Conservation (phyloP, 1,284 basidiomycete genomes). For the Papiliotrema laurentii region DNA sequence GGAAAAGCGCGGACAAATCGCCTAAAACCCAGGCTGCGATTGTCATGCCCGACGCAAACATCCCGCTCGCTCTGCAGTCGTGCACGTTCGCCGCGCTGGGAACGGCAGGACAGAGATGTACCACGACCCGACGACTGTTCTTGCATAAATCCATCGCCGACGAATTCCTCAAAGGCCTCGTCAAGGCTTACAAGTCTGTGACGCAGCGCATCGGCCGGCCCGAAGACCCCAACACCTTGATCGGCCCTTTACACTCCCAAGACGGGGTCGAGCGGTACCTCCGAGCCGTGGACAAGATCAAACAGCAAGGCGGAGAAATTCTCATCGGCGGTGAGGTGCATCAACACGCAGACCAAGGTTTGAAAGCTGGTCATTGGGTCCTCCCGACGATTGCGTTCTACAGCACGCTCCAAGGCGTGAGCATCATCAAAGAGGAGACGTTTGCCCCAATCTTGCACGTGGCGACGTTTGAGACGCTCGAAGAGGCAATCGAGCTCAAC, state of each 20-base stretch:
- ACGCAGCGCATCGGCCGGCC: slow-evolving; percentile 65
- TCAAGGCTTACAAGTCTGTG: slow-evolving; percentile 62
- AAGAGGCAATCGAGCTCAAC: slow-evolving; percentile 82
- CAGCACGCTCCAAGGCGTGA: slow-evolving; percentile 40
- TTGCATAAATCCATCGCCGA: slow-evolving; percentile 70
- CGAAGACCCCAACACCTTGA: slow-evolving; percentile 60
- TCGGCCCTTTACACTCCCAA: slow-evolving; percentile 76
- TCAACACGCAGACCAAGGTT: slow-evolving; percentile 31
- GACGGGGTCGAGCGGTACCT: slow-evolving; percentile 60
- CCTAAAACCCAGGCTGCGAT: slow-evolving; percentile 54
- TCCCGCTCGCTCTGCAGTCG: slow-evolving; percentile 76
- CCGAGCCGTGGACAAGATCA: slow-evolving; percentile 59
- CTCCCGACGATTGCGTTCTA: slow-evolving; percentile 66
- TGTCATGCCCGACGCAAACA: slow-evolving; percentile 82
- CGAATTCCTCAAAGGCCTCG: slow-evolving; percentile 65
- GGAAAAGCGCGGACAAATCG: not conserved
- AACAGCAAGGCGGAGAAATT: slow-evolving; percentile 64
- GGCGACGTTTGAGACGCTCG: slow-evolving; percentile 78
- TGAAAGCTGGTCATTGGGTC: slow-evolving; percentile 71
- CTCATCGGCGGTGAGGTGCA: slow-evolving; percentile 60
- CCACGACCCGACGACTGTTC: slow-evolving; percentile 81
- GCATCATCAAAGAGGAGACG: slow-evolving; percentile 75
- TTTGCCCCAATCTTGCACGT: slow-evolving; percentile 83
- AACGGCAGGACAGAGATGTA: slow-evolving; percentile 86
- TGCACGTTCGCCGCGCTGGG: slow-evolving; percentile 78